Percentiles rank a stretch among this genome's conserved stretches.
phyloP scores from a whole-genome alignment of 2,329 filamentous ascomycete genomes.

The Gaeumannomyces sp. region DNA sequence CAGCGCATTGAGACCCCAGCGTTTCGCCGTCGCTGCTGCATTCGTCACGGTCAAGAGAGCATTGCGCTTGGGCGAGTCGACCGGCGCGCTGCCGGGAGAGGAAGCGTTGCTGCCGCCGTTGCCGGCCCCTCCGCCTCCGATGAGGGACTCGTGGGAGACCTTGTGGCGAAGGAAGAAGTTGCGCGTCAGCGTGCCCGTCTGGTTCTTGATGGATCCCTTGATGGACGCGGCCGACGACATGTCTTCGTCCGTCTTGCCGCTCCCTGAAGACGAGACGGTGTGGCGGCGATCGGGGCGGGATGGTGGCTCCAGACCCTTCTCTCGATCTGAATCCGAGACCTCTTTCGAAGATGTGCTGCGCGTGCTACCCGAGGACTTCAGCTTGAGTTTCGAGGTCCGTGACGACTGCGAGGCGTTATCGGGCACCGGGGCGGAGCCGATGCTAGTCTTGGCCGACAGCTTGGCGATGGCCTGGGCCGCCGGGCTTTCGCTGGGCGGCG shows the following conservation, averaged over 20 bases:
- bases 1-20: constrained; percentile 54
- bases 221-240: constrained; percentile 26
- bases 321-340: constrained; percentile 32
- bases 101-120: not conserved
- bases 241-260: constrained; percentile 7
- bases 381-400: constrained; percentile 27
- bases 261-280: constrained; percentile 31
- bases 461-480: constrained; percentile 62
- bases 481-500: constrained; percentile 46
- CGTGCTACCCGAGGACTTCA: constrained; percentile 34
- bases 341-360: constrained; percentile 45
- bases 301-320: constrained; percentile 27
- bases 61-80: constrained; percentile 36
- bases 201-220: constrained; percentile 33
- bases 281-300: constrained; percentile 27
- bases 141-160: constrained; percentile 27
- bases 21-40: constrained; percentile 48
- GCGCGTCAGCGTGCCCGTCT: constrained; percentile 32
- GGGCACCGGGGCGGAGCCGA: constrained; percentile 20
- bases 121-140: constrained; percentile 10
- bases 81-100: constrained; percentile 10
- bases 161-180: constrained; percentile 35
- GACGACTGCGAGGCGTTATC: constrained; percentile 36
- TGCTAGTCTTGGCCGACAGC: constrained; percentile 51
- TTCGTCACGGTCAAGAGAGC: constrained; percentile 50